Evolutionary conservation across 441 rosid species (phyloP).

Genomic region (Gossypium lobatum): DNA sequence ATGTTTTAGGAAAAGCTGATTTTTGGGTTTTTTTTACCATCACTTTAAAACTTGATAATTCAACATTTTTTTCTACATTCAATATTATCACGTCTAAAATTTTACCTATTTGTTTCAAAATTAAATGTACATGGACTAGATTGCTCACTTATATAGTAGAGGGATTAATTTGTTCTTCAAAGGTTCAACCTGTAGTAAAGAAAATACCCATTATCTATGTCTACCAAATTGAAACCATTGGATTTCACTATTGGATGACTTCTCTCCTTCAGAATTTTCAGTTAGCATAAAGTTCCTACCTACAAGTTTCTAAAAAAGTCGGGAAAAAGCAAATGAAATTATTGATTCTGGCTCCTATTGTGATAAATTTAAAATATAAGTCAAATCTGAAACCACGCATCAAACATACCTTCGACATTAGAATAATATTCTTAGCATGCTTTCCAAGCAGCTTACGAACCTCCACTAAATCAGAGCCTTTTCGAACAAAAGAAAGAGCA

Average conservation of each 20-base stretch:
- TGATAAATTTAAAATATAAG: not conserved
- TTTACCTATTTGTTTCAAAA: too few species aligned
- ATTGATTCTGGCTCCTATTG: not conserved
- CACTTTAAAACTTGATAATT: too few species aligned
- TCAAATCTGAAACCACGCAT: not conserved
- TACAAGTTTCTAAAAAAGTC: not conserved
- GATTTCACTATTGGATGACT: not conserved
- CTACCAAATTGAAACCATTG: not conserved
- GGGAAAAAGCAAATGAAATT: not conserved
- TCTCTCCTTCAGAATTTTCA: not conserved
- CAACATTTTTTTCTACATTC: too few species aligned
- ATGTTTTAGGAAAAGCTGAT: too few species aligned
- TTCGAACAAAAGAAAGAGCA: slow-evolving; percentile 87
- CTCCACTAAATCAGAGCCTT: slow-evolving; percentile 82
- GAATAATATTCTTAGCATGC: slow-evolving; percentile 71
- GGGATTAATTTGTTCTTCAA: too few species aligned
- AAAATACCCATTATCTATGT: not conserved
- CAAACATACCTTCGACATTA: slow-evolving; percentile 85
- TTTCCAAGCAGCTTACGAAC: slow-evolving; percentile 71
- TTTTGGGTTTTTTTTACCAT: too few species aligned
- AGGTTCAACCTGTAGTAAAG: too few species aligned
- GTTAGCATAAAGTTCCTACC: not conserved
- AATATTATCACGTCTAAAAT: too few species aligned
- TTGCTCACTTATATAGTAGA: too few species aligned
- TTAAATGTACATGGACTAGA: too few species aligned